A percentile compares a stretch with the other conserved stretches of the same genome.
Evolutionary conservation across 2,329 filamentous ascomycete genomes (phyloP).

Genomic region (Aspergillus thermomutatus): DNA sequence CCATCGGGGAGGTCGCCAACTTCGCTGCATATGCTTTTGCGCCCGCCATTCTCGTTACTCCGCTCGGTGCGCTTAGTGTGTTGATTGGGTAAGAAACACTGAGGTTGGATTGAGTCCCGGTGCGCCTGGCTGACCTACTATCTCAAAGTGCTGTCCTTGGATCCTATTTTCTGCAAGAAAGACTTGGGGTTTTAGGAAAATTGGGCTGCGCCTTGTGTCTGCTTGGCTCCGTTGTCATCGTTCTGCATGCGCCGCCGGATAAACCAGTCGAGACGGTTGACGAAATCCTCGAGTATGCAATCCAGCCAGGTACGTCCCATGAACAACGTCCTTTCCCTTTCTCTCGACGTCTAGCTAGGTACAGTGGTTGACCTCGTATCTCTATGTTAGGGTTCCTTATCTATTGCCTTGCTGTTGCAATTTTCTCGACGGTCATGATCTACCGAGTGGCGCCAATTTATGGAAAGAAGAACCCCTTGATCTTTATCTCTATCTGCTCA

Average conservation of each 20-base stretch:
- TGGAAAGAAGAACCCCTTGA: constrained; percentile 91
- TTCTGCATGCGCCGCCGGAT: constrained; percentile 93
- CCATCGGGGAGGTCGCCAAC: constrained; percentile 90
- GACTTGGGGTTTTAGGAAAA: constrained; percentile 85
- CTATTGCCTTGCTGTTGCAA: constrained; percentile 74
- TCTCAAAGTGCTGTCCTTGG: constrained; percentile 72
- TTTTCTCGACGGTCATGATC: constrained; percentile 91
- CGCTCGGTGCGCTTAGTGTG: constrained; percentile 87
- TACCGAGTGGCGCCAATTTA: constrained; percentile 87
- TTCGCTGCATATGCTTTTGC: constrained; percentile 98
- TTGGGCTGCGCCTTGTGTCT: constrained; percentile 94
- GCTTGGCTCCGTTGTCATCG: constrained; percentile 94
- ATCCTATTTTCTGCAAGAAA: constrained; percentile 89
- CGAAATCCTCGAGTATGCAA: constrained; percentile 83
- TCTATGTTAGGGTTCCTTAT: constrained; percentile 71
- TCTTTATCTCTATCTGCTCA: constrained; percentile 97
- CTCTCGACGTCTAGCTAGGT: background rate
- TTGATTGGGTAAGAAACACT: constrained; percentile 65
- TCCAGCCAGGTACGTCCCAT: constrained; percentile 71
- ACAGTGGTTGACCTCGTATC: constrained; percentile 4
- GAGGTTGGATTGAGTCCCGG: background rate
- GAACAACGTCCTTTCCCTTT: background rate
- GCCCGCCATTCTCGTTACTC: constrained; percentile 96
- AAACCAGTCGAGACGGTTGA: constrained; percentile 88
- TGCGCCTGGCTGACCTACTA: constrained; percentile 18